Conservation (phyloP, 306 rosid species). For the Cicer arietinum region DNA sequence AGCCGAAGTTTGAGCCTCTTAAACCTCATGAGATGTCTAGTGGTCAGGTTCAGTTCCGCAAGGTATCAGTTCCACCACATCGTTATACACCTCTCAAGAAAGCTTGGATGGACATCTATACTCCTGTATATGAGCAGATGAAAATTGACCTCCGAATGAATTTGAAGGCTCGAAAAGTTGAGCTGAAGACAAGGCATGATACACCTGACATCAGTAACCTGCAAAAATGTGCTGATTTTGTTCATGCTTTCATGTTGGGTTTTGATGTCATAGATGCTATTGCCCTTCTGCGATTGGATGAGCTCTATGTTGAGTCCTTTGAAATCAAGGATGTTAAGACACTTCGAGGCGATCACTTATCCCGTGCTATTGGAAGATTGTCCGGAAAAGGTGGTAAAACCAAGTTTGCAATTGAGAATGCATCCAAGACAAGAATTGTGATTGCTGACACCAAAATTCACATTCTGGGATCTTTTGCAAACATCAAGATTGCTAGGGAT, state of each 20-base stretch:
- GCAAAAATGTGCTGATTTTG: conserved; percentile 86
- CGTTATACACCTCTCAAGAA: conserved; percentile 84
- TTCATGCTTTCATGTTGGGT: conserved; percentile 85
- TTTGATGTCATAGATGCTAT: conserved; percentile 85
- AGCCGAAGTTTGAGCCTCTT: conserved; percentile 72
- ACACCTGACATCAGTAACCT: conserved; percentile 81
- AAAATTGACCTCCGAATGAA: conserved; percentile 85
- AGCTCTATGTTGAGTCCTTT: conserved; percentile 81
- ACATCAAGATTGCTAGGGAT: conserved; percentile 81
- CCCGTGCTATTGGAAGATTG: conserved; percentile 89
- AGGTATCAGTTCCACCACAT: conserved; percentile 82
- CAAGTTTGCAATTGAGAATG: conserved; percentile 82
- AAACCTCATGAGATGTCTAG: conserved; percentile 79
- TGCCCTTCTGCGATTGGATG: conserved; percentile 79
- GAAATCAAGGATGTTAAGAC: conserved; percentile 88
- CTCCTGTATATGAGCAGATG: conserved; percentile 84
- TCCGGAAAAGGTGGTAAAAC: conserved; percentile 91
- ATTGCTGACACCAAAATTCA: conserved; percentile 86
- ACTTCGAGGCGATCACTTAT: conserved; percentile 78
- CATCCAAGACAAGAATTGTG: conserved; percentile 79
- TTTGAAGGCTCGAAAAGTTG: conserved; percentile 82
- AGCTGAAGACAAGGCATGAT: conserved; percentile 75
- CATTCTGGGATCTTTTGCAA: conserved; percentile 80
- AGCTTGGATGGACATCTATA: conserved; percentile 78
- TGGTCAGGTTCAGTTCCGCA: conserved; percentile 77